phyloP scores from a whole-genome alignment of 2,329 filamentous ascomycete genomes.

The Bertia moriformis region DNA sequence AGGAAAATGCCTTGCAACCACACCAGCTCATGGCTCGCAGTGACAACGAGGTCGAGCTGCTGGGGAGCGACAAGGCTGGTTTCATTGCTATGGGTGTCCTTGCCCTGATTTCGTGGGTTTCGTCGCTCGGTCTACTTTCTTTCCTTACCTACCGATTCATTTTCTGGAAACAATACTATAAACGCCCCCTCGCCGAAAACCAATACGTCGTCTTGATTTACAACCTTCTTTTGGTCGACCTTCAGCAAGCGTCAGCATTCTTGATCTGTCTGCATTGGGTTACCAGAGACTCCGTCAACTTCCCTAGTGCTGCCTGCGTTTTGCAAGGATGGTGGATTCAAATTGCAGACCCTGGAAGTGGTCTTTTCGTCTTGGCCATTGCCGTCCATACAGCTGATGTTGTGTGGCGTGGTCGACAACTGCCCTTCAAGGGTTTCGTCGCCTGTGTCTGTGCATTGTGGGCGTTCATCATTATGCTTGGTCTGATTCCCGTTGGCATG shows the following conservation, averaged over 20 bases:
- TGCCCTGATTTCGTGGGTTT: conserved; percentile 27
- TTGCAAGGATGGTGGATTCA: conserved; percentile 34
- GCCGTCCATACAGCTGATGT: conserved; percentile 35
- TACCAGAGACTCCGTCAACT: conserved; percentile 22
- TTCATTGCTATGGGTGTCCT: conserved; percentile 28
- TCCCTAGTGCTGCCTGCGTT: conserved; percentile 26
- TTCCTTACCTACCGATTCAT: conserved; percentile 35
- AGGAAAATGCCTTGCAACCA: too few species aligned
- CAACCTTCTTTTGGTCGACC: conserved; percentile 33
- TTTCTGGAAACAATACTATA: conserved; percentile 29
- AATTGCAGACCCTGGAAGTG: conserved; percentile 32
- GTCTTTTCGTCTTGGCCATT: conserved; percentile 36
- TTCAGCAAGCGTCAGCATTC: conserved; percentile 34
- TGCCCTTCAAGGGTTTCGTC: conserved; percentile 27
- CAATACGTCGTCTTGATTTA: conserved; percentile 38
- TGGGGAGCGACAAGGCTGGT: conserved; percentile 11
- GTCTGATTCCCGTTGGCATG: conserved; percentile 26
- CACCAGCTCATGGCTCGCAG: too few species aligned
- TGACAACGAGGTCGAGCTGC: too few species aligned
- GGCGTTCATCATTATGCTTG: conserved; percentile 26
- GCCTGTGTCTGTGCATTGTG: conserved; percentile 25
- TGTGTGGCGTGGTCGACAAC: conserved; percentile 27
- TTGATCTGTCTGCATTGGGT: conserved; percentile 31
- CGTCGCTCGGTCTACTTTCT: conserved; percentile 22
- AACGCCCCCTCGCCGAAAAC: conserved; percentile 33